Percentiles rank a stretch among this genome's conserved stretches.
Evolutionary conservation across 768 basidiomycete species (phyloP).

Genomic region (Hemileccinum impolitum): DNA sequence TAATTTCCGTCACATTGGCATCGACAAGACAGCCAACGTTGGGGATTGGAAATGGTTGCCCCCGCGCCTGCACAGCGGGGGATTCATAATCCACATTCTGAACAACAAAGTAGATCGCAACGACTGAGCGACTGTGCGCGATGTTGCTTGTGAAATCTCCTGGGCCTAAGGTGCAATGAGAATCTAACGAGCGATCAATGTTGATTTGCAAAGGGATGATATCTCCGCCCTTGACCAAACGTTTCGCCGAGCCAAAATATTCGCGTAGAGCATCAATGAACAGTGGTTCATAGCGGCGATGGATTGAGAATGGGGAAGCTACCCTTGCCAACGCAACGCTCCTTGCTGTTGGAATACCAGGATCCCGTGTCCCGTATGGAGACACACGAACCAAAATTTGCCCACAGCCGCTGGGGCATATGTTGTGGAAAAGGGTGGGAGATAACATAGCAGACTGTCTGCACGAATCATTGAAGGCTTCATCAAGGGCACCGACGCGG

Average conservation of each 20-base stretch:
- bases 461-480: slow-evolving; percentile 35
- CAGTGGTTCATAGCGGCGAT: slow-evolving; percentile 58
- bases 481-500: slow-evolving; percentile 53
- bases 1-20: slow-evolving; percentile 62
- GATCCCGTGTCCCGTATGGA: slow-evolving; percentile 57
- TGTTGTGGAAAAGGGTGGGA: slow-evolving; percentile 54
- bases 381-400: slow-evolving; percentile 45
- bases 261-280: slow-evolving; percentile 59
- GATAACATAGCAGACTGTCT: slow-evolving; percentile 34
- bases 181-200: slow-evolving; percentile 39
- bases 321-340: slow-evolving; percentile 77
- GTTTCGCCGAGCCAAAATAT: slow-evolving; percentile 54
- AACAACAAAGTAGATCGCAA: slow-evolving; percentile 72
- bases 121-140: slow-evolving; percentile 26
- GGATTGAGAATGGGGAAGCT: slow-evolving; percentile 67
- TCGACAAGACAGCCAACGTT: slow-evolving; percentile 88
- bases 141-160: slow-evolving; percentile 2
- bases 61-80: slow-evolving; percentile 35
- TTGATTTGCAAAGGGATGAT: slow-evolving; percentile 64
- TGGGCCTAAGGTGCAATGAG: slow-evolving; percentile 5
- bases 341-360: slow-evolving; percentile 64
- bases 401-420: slow-evolving; percentile 31
- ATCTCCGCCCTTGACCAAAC: slow-evolving; percentile 71
- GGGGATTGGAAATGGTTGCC: slow-evolving; percentile 55
- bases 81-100: slow-evolving; percentile 72